These are phyloP conservation scores for Catunica adiposa DNA, from an alignment of 2,329 filamentous ascomycete species.

Conservation along the genomic window DNA sequence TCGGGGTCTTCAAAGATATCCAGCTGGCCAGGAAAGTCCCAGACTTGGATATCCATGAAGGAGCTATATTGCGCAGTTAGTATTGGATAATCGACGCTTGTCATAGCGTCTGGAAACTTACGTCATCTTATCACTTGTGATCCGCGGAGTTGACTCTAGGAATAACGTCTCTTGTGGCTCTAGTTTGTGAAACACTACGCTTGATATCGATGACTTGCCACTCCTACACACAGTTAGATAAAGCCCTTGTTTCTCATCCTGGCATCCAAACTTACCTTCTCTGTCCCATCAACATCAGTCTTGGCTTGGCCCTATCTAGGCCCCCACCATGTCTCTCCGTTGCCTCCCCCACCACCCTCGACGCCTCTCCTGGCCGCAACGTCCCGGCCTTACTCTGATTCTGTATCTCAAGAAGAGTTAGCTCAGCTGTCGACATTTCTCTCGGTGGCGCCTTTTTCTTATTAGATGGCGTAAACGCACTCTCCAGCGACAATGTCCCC, in stretches of 20 bases:
- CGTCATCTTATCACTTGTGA: constrained; percentile 93
- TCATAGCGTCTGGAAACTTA: constrained; percentile 29
- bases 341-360: background rate
- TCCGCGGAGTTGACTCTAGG: constrained; percentile 81
- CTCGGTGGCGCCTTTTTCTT: constrained; percentile 10
- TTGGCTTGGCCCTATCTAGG: constrained; percentile 51
- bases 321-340: constrained; percentile 24
- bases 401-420: constrained; percentile 50
- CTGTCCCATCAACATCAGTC: constrained; percentile 86
- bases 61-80: constrained; percentile 42
- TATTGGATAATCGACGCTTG: constrained; percentile 13
- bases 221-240: constrained; percentile 42
- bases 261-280: constrained; percentile 48
- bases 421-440: constrained; percentile 28
- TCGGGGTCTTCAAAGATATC: constrained; percentile 73
- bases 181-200: constrained; percentile 97
- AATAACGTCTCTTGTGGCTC: constrained; percentile 91
- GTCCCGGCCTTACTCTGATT: constrained; percentile 35
- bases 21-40: constrained; percentile 91
- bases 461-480: constrained; percentile 3
- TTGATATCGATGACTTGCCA: constrained; percentile 95
- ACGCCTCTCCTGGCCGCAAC: constrained; percentile 26
- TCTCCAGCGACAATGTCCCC: background rate
- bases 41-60: constrained; percentile 98
- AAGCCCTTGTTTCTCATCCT: background rate